Base-by-base conservation (phyloP, 2,329 filamentous ascomycete genomes). In the Pseudocercospora fuligena region DNA sequence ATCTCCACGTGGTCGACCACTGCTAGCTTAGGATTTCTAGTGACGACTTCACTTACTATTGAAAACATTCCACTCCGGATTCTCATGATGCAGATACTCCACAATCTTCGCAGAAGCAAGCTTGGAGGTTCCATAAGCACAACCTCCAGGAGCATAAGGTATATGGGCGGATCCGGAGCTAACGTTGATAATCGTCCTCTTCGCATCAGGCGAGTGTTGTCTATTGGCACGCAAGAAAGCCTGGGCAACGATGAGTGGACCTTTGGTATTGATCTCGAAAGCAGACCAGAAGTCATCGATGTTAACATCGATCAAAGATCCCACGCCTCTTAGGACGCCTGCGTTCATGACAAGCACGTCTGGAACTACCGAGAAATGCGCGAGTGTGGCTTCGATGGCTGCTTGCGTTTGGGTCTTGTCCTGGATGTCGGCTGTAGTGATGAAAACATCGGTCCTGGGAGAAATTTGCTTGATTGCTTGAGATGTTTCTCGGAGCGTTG, bases 161-260 rank as follows among this genome's bases (percentile, higher is more conserved):
- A 80, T 23, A 69, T 81, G 78, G 8, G 78, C 77, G 11, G 69
- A 73, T 14, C 70, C 73, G 0, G 79, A 79, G 60, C 72, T 75
- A 60, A 80, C 73, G 40, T 79, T 76, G 54, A 82, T 74, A 40
- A 73, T 43, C 11, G 43, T 53, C 3, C 49, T 19, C 19, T 49
- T 60, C 19, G 25, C 31, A 1, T 29, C 31, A 14, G 65, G 56
- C 33, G 19, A 69, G 21, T 51, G 47, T 12, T 51, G 47, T 49
- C 59, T 40, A 51, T 53, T 61, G 19, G 53, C 12, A 43, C 59
- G 5, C 1, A 64, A 23, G 61, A 67, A 64, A 9, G 54, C 57
- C n/a, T 64, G 61, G 7, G 53, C 49, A 14, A 58, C 61, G 46
- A 60, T 67, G 43, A 67, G 51, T 1, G 65, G 40, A 0, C 40